Percentiles rank a stretch among this genome's conserved stretches.
Conservation (phyloP, 1,139 yeast species). For the Sugiyamaella xylanicola region DNA sequence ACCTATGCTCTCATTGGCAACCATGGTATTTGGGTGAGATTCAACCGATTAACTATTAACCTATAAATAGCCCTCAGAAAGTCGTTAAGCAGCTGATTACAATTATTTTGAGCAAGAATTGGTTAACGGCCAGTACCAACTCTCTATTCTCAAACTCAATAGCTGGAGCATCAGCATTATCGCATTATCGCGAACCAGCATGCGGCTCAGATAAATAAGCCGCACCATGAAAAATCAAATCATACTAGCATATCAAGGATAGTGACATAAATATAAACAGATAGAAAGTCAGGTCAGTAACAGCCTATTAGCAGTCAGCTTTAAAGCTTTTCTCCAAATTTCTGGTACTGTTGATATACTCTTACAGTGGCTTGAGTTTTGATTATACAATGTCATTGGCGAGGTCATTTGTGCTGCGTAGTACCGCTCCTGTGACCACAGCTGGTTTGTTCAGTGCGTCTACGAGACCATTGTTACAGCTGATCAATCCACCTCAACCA, state of each 20-base stretch:
- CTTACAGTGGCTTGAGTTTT: too few relatives aligned
- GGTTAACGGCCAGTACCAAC: too few relatives aligned
- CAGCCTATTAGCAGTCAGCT: too few relatives aligned
- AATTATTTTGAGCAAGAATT: too few relatives aligned
- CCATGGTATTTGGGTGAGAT: conserved; percentile 1
- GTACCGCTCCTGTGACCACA: neutral
- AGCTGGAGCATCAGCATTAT: too few relatives aligned
- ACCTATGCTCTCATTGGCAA: neutral
- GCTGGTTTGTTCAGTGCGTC: neutral
- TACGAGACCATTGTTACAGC: conserved; percentile 5
- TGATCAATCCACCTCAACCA: conserved; percentile 9
- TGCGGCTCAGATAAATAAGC: neutral
- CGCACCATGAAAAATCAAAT: neutral
- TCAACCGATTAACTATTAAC: too few relatives aligned
- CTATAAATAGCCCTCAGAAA: too few relatives aligned
- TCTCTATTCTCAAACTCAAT: too few relatives aligned
- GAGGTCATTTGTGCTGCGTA: conserved; percentile 4
- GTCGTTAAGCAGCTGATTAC: too few relatives aligned
- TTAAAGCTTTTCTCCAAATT: too few relatives aligned
- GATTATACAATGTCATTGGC: conserved; percentile 3
- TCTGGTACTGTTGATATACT: too few relatives aligned
- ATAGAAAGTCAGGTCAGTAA: too few relatives aligned
- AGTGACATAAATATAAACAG: neutral
- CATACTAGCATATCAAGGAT: neutral
- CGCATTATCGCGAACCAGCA: neutral